Percentiles rank a stretch among this genome's conserved stretches.
Conservation (phyloP, 2,329 filamentous ascomycete genomes). For the Bisporella sp. region DNA sequence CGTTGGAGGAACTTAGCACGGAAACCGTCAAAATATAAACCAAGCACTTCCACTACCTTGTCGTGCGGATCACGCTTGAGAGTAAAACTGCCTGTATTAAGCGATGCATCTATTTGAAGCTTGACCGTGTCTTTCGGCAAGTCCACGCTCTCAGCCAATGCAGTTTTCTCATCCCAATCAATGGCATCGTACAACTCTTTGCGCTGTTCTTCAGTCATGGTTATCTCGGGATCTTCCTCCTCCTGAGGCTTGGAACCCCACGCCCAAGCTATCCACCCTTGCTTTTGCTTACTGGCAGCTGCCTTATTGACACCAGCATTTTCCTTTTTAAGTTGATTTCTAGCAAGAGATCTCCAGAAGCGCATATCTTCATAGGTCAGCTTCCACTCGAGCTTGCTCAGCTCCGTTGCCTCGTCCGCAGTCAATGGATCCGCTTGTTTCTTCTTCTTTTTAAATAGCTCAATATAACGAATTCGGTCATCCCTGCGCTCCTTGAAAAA, state of each 20-base stretch:
- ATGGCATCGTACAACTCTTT: slow-evolving; percentile 97
- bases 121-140: slow-evolving; percentile 87
- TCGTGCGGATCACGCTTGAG: slow-evolving; percentile 78
- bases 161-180: slow-evolving; percentile 96
- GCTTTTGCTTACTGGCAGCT: slow-evolving; percentile 51
- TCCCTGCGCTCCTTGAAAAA: slow-evolving; percentile 92
- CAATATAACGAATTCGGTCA: slow-evolving; percentile 81
- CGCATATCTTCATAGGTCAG: slow-evolving; percentile 89
- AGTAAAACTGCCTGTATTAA: slow-evolving; percentile 96
- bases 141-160: slow-evolving; percentile 80
- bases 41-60: slow-evolving; percentile 73
- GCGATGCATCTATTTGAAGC: slow-evolving; percentile 82
- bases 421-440: slow-evolving; percentile 58
- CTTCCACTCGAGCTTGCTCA: slow-evolving; percentile 77
- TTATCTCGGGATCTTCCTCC: slow-evolving; percentile 64
- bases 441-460: slow-evolving; percentile 92
- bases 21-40: slow-evolving; percentile 91
- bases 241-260: slow-evolving; percentile 69
- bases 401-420: slow-evolving; percentile 61
- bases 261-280: slow-evolving; percentile 87
- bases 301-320: slow-evolving; percentile 81
- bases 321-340: slow-evolving; percentile 92
- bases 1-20: slow-evolving; percentile 83
- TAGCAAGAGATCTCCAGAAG: slow-evolving; percentile 92
- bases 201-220: slow-evolving; percentile 91